Percentiles rank a stretch among this genome's conserved stretches.
Evolutionary conservation across 1,284 basidiomycete species (phyloP).

Genomic region (Puccinia hordei): DNA sequence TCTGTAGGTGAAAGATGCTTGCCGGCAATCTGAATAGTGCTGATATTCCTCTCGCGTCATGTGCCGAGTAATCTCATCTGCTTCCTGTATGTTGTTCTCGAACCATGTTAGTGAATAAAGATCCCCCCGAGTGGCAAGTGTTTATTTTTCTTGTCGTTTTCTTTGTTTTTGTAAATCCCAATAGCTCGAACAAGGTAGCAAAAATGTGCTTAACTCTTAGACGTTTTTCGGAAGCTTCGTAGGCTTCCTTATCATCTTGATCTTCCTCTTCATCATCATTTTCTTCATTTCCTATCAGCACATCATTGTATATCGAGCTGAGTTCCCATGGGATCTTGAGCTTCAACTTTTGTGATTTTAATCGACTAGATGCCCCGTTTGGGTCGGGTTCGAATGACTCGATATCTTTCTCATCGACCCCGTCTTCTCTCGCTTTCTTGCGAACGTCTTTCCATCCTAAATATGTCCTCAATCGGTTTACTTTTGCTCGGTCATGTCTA

Average conservation of each 20-base stretch:
- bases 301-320: constrained; percentile 83
- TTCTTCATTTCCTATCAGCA: constrained; percentile 72
- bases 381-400: constrained; percentile 51
- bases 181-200: background rate
- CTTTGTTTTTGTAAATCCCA: background rate
- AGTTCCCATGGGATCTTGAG: constrained; percentile 97
- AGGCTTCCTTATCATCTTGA: constrained; percentile 89
- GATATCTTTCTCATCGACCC: constrained; percentile 54
- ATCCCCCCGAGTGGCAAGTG: background rate
- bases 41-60: constrained; percentile 98
- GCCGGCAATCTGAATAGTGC: constrained; percentile 94
- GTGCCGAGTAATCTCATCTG: constrained; percentile 87
- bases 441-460: constrained; percentile 98
- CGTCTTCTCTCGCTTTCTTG: constrained; percentile 72
- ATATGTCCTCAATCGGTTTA: constrained; percentile 88
- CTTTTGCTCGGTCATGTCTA: constrained; percentile 88
- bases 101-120: background rate
- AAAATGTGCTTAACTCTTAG: constrained; percentile 65
- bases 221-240: constrained; percentile 86
- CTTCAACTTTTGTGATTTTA: constrained; percentile 87
- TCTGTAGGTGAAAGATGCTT: constrained; percentile 94
- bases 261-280: constrained; percentile 89
- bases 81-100: constrained; percentile 67
- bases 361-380: constrained; percentile 62
- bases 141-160: no score